Base-by-base conservation (phyloP, 768 basidiomycete genomes). In the Stropharia rugosoannulata region DNA sequence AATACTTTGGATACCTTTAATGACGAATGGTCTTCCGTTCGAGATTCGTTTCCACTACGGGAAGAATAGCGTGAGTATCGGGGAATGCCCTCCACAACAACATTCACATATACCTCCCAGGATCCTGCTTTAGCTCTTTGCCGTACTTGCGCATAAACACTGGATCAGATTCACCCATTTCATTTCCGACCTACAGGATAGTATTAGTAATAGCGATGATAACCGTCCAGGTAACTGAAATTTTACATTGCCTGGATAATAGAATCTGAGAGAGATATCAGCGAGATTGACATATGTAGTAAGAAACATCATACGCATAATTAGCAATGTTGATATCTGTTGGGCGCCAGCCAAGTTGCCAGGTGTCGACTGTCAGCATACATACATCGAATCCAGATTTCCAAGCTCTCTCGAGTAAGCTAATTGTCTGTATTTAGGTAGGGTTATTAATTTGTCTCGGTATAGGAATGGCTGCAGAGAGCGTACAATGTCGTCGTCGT, bases 1-100 rank as follows among this genome's bases (percentile, higher is more conserved):
- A 4, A 68, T 74, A 56, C 64, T 70, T 63, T 82, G 80, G 38
- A 82, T 79, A 47, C 82, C 82, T 67, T 84, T 84, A 52, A 83
- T 59, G 12, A 82, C 70, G 65, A 83, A 80, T 4, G 82, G 80
- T 8, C 79, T 68, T 5, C 75, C 75, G n/a, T 66, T 64, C 1
- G 78, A 78, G 52, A 80, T 77, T 45, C 70, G 66, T 59, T 77
- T 78, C 78, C 78, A 82, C 74, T 78, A 53, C 16, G 5, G 29
- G 22, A 47, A 5, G 35, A 25, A 29, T 16, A 47, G 1, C 9
- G 35, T 32, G 9, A 6, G n/a, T 22, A 5, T 12, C 13, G 13
- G 45, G 13, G 27, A 13, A 27, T 15, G 22, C 22, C 11, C 22
- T 46, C 3, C 1, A 13, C 13, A 13, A 8, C 22, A 27, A 10